Conservation (phyloP, 2,329 filamentous ascomycete genomes). For the Neofusicoccum umdonicola region DNA sequence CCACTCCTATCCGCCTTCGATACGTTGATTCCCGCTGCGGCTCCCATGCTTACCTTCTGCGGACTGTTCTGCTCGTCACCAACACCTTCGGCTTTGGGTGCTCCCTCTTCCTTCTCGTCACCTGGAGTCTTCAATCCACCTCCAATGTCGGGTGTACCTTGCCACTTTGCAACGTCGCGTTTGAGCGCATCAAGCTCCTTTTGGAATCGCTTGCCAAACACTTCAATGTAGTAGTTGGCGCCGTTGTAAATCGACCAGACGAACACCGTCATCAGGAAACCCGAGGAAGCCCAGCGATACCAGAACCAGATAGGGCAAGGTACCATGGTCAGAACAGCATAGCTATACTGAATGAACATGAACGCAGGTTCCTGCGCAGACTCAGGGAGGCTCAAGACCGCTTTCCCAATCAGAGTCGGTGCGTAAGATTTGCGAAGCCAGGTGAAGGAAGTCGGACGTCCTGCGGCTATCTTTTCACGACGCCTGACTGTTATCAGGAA, state of each 20-base stretch:
- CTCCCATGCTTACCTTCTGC: conserved; percentile 14
- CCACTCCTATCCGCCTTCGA: conserved; percentile 14
- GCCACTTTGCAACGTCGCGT: conserved; percentile 86
- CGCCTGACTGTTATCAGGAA: conserved; percentile 92
- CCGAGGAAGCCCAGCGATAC: conserved; percentile 73
- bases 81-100: neutral
- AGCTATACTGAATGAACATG: conserved; percentile 92
- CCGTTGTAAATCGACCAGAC: conserved; percentile 95
- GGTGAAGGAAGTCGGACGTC: conserved; percentile 92
- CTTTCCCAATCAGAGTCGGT: conserved; percentile 81
- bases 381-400: conserved; percentile 76
- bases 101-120: neutral
- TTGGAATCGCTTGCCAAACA: conserved; percentile 95
- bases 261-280: conserved; percentile 80
- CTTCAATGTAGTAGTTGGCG: conserved; percentile 95
- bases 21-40: neutral
- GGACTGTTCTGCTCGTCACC: conserved; percentile 7
- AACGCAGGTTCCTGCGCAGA: conserved; percentile 82
- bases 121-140: conserved; percentile 6
- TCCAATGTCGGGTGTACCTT: conserved; percentile 39
- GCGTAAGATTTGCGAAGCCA: conserved; percentile 92
- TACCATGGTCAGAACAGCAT: conserved; percentile 88
- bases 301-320: conserved; percentile 95
- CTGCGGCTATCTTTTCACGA: conserved; percentile 93
- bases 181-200: conserved; percentile 90